These are phyloP conservation scores for Kluyveromyces siamensis DNA, from an alignment of 805 yeast species.

Conservation along the genomic window DNA sequence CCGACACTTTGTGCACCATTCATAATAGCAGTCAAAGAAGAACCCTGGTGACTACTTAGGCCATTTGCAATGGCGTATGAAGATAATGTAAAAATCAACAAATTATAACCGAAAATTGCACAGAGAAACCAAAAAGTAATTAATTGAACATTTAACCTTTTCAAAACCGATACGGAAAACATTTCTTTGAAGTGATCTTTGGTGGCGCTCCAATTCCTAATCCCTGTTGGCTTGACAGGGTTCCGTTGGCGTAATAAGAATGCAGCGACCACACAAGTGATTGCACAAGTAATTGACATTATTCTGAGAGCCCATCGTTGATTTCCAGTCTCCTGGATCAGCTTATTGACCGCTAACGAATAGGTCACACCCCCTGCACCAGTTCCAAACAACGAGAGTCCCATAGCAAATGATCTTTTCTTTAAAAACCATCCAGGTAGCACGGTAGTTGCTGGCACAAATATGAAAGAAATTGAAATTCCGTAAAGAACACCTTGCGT, in stretches of 20 bases:
- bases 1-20: conserved; percentile 42
- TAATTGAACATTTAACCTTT: conserved; percentile 25
- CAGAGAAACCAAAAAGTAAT: conserved; percentile 32
- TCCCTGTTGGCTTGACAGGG: conserved; percentile 24
- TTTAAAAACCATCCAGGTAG: conserved; percentile 66
- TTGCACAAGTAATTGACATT: conserved; percentile 34
- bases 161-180: conserved; percentile 27
- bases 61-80: conserved; percentile 43
- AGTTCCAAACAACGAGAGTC: conserved; percentile 41
- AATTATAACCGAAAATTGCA: conserved; percentile 34
- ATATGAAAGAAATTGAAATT: conserved; percentile 39
- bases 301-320: conserved; percentile 41
- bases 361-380: conserved; percentile 45
- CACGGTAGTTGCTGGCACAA: conserved; percentile 49
- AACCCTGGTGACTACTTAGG: conserved; percentile 32
- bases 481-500: conserved; percentile 64
- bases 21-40: conserved; percentile 36
- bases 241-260: conserved; percentile 39
- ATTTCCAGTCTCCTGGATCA: conserved; percentile 34
- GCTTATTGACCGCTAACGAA: conserved; percentile 33
- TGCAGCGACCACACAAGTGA: conserved; percentile 32
- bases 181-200: conserved; percentile 27
- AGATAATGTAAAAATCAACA: conserved; percentile 38
- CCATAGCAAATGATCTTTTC: conserved; percentile 47
- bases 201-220: conserved; percentile 19